These are phyloP conservation scores for Leccinum cinnamomeum DNA, from an alignment of 1,284 basidiomycete genomes.

Conservation along the genomic window DNA sequence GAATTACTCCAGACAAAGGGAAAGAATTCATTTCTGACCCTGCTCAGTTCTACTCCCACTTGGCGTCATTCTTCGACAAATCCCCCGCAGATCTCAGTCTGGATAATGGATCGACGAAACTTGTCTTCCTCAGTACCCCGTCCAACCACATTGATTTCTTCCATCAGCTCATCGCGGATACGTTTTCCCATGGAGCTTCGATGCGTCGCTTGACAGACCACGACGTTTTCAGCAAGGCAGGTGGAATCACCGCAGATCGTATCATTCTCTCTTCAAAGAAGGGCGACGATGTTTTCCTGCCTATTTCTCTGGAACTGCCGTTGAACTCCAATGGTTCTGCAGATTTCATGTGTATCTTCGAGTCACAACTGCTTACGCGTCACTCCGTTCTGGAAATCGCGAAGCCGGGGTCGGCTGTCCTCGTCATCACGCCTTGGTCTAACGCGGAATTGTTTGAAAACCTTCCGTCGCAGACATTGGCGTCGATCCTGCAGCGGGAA, in stretches of 20 bases:
- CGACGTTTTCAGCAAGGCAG: slow-evolving; percentile 70
- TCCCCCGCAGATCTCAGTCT: slow-evolving; percentile 19
- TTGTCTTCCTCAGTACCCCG: slow-evolving; percentile 64
- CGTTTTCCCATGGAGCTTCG: slow-evolving; percentile 56
- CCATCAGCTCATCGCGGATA: slow-evolving; percentile 54
- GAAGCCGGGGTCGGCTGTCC: slow-evolving; percentile 54
- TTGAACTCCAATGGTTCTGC: slow-evolving; percentile 51
- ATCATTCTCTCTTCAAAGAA: slow-evolving; percentile 56
- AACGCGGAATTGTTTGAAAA: slow-evolving; percentile 57
- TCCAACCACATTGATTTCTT: slow-evolving; percentile 53
- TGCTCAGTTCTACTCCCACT: slow-evolving; percentile 46
- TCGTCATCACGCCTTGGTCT: slow-evolving; percentile 64
- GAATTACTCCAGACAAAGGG: slow-evolving; percentile 55
- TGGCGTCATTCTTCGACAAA: slow-evolving; percentile 38
- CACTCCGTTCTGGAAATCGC: slow-evolving; percentile 63
- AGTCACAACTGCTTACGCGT: slow-evolving; percentile 63
- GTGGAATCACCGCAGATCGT: slow-evolving; percentile 62
- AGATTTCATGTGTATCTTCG: slow-evolving; percentile 73
- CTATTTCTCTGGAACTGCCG: slow-evolving; percentile 53
- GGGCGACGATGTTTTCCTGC: slow-evolving; percentile 38
- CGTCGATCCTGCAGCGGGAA: slow-evolving; percentile 45
- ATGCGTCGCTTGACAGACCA: slow-evolving; percentile 62
- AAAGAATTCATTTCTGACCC: slow-evolving; percentile 52
- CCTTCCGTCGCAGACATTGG: slow-evolving; percentile 45
- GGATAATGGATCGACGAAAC: slow-evolving; percentile 40